Conservation (phyloP, 2,329 filamentous ascomycete genomes). For the Xylariaceae sp. region DNA sequence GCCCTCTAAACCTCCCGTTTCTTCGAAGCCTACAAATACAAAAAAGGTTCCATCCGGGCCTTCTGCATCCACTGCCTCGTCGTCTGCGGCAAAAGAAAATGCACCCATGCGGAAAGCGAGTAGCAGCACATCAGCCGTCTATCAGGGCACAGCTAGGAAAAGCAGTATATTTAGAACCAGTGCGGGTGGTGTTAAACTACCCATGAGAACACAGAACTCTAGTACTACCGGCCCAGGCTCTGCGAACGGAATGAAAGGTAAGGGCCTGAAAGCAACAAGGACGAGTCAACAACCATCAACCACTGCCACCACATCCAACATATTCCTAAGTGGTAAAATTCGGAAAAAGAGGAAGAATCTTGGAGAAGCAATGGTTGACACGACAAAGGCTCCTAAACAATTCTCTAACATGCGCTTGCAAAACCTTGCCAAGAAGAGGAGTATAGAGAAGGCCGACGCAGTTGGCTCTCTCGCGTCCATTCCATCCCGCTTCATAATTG, state of each 20-base stretch:
- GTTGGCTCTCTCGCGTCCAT: slow-evolving; percentile 35
- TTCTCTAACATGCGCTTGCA: slow-evolving; percentile 37
- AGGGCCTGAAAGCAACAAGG: slow-evolving; percentile 25
- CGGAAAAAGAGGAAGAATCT: slow-evolving; percentile 36
- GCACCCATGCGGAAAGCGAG: slow-evolving; percentile 9
- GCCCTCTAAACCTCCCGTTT: too few species aligned
- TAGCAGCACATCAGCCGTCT: slow-evolving; percentile 27
- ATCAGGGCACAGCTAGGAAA: slow-evolving; percentile 35
- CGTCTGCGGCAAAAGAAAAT: slow-evolving; percentile 7
- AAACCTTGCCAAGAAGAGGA: slow-evolving; percentile 40
- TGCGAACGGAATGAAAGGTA: slow-evolving; percentile 21
- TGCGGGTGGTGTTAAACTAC: slow-evolving; percentile 2
- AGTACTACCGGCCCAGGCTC: slow-evolving; percentile 11
- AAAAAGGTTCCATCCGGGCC: too few species aligned
- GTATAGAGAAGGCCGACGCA: slow-evolving; percentile 42
- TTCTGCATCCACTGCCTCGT: slow-evolving; percentile 3
- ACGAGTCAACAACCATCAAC: slow-evolving; percentile 16
- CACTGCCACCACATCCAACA: slow-evolving; percentile 31
- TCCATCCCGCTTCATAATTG: slow-evolving; percentile 28
- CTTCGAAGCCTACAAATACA: too few species aligned
- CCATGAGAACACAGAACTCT: background rate
- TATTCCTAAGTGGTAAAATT: slow-evolving; percentile 43
- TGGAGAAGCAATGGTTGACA: slow-evolving; percentile 38
- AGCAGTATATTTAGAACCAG: slow-evolving; percentile 13
- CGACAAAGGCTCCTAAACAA: slow-evolving; percentile 37